Conservation (phyloP, 2,329 filamentous ascomycete genomes). For the Didymella sp. region DNA sequence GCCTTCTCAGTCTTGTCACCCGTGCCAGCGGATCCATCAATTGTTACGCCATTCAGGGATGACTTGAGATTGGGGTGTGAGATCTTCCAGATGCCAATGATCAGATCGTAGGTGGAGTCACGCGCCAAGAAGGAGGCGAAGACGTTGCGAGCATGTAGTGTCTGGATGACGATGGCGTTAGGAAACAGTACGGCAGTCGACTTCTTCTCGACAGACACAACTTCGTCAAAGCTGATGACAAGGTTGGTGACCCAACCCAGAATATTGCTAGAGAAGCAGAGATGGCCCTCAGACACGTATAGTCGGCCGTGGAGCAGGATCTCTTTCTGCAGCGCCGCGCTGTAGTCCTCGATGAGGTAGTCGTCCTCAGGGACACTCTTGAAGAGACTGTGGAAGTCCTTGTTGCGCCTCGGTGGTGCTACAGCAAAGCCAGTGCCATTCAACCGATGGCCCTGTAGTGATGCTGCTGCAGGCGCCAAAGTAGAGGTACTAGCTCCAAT, state of each 20-base stretch:
- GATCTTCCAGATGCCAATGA: slow-evolving; percentile 98
- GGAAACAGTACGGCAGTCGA: slow-evolving; percentile 95
- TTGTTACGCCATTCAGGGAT: slow-evolving; percentile 83
- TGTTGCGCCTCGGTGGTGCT: slow-evolving; percentile 93
- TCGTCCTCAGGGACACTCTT: slow-evolving; percentile 97
- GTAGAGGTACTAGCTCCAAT: slow-evolving; percentile 74
- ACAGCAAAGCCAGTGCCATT: slow-evolving; percentile 97
- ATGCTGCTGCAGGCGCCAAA: slow-evolving; percentile 68
- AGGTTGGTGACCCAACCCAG: slow-evolving; percentile 97
- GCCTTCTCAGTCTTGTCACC: slow-evolving; percentile 92
- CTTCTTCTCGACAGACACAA: slow-evolving; percentile 95
- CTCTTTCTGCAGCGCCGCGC: slow-evolving; percentile 92
- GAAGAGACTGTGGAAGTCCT: slow-evolving; percentile 92
- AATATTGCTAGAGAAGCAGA: slow-evolving; percentile 99
- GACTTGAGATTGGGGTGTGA: slow-evolving; percentile 91
- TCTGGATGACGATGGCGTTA: slow-evolving; percentile 96
- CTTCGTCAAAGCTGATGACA: slow-evolving; percentile 97
- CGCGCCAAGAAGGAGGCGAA: slow-evolving; percentile 95
- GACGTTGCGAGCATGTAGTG: slow-evolving; percentile 90
- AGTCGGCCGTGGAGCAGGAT: slow-evolving; percentile 92
- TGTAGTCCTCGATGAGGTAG: slow-evolving; percentile 98
- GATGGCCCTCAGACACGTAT: slow-evolving; percentile 95
- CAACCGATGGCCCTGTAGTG: slow-evolving; percentile 72
- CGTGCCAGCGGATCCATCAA: slow-evolving; percentile 71
- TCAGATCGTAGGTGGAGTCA: slow-evolving; percentile 95